Percentiles rank a stretch among this genome's conserved stretches.
Conservation (phyloP, 1,284 basidiomycete species). For the Farysia itapuensis region DNA sequence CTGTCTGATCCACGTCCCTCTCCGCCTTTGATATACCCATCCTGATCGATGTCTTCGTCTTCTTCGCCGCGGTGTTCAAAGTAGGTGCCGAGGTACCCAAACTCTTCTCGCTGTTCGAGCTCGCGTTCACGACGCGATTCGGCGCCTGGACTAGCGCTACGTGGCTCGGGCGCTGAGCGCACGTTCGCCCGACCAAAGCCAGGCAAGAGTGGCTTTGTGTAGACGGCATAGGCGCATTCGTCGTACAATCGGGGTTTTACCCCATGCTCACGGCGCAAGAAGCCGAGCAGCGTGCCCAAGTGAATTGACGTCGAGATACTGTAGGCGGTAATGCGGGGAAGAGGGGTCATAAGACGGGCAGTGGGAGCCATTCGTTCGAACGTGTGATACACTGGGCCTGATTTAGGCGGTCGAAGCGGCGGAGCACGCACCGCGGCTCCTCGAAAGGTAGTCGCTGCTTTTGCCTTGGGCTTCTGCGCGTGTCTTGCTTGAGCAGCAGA, state of each 20-base stretch:
- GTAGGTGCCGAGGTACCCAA: conserved; percentile 74
- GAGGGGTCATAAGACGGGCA: conserved; percentile 39
- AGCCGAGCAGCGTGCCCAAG: conserved; percentile 61
- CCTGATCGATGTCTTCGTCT: conserved; percentile 50
- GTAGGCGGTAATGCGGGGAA: conserved; percentile 66
- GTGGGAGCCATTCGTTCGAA: conserved; percentile 56
- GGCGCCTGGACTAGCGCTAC: conserved; percentile 66
- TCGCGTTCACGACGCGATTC: conserved; percentile 68
- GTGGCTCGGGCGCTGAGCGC: conserved; percentile 70
- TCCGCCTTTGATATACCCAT: conserved; percentile 56
- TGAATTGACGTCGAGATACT: conserved; percentile 73
- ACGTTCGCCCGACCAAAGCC: conserved; percentile 85
- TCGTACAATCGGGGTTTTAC: conserved; percentile 86
- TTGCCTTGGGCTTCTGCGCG: conserved; percentile 15
- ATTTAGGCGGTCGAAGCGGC: conserved; percentile 30
- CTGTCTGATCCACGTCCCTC: conserved; percentile 42
- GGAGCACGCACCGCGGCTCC: conserved; percentile 26
- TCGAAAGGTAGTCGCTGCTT: conserved; percentile 25
- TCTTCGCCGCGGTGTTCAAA: conserved; percentile 52
- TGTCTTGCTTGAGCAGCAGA: conserved; percentile 24
- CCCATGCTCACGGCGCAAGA: conserved; percentile 89
- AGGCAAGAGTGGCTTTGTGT: conserved; percentile 84
- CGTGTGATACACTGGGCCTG: conserved; percentile 53
- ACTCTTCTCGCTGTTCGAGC: conserved; percentile 83
- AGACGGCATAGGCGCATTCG: conserved; percentile 89